Conservation (phyloP, 108 stramenopile genomes). For the Skeletonema potamos region DNA sequence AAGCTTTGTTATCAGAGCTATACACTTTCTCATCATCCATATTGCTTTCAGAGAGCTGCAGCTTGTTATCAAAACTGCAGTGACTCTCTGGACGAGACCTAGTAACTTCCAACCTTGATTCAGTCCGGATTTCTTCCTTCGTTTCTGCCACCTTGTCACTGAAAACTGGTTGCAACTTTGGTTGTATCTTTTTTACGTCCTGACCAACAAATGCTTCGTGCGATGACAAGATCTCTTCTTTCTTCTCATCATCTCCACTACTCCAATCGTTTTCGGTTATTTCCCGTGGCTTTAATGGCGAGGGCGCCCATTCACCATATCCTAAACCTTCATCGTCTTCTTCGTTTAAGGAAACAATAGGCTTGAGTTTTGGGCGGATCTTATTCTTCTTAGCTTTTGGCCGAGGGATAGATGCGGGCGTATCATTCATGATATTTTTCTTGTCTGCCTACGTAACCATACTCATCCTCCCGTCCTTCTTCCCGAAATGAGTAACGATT, state of each 20-base stretch:
- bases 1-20: neutral
- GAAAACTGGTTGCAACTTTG: neutral
- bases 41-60: neutral
- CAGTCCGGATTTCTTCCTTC: neutral
- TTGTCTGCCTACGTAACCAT: neutral
- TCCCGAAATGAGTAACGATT: neutral
- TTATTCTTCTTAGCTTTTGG: neutral
- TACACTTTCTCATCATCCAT: neutral
- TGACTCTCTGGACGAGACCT: neutral
- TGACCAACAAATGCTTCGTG: too few relatives aligned
- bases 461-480: neutral
- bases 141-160: neutral
- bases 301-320: neutral
- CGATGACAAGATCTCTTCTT: too few relatives aligned
- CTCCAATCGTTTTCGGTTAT: neutral
- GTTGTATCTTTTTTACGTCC: neutral
- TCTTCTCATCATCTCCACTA: neutral
- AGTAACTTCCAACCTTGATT: neutral
- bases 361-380: neutral
- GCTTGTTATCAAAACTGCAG: neutral
- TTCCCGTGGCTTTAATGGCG: neutral
- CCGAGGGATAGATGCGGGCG: neutral
- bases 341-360: neutral
- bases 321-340: neutral
- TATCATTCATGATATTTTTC: neutral